Evolutionary conservation across 257 asterid genomes (phyloP).

Genomic region (Petunia secreta): DNA sequence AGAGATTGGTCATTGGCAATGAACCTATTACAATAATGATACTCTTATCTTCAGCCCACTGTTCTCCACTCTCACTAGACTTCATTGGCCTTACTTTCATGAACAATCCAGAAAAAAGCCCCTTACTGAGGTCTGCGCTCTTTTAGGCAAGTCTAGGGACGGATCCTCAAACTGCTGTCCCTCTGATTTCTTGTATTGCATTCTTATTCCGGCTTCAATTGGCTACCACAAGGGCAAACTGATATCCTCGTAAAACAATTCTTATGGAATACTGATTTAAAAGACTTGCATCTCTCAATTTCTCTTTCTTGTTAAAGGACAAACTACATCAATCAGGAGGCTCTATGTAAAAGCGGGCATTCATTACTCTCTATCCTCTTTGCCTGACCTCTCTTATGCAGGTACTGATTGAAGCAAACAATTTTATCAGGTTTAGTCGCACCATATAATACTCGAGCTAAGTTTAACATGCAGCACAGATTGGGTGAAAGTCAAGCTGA

Average conservation of each 20-base stretch:
- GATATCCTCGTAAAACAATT: slow-evolving; percentile 52
- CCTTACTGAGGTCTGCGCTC: slow-evolving; percentile 40
- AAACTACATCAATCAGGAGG: too few species aligned
- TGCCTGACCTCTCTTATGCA: not conserved
- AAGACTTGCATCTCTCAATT: slow-evolving; percentile 69
- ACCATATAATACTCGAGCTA: too few species aligned
- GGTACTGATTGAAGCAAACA: not conserved
- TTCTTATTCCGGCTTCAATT: slow-evolving; percentile 32
- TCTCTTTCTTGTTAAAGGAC: slow-evolving; percentile 60
- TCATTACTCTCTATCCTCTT: not conserved
- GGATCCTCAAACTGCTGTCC: not conserved
- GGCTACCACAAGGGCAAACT: too few species aligned
- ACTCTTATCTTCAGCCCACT: slow-evolving; percentile 36
- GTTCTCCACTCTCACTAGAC: slow-evolving; percentile 42
- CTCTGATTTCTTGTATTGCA: slow-evolving; percentile 36
- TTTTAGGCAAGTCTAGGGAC: slow-evolving; percentile 35
- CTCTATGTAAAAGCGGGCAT: too few species aligned
- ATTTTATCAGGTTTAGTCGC: slow-evolving; percentile 50
- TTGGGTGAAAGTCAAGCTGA: too few species aligned
- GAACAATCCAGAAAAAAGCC: slow-evolving; percentile 66
- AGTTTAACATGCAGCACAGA: too few species aligned
- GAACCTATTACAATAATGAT: slow-evolving; percentile 67
- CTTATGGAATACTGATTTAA: slow-evolving; percentile 68
- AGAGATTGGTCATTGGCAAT: too few species aligned
- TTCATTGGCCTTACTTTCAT: slow-evolving; percentile 55